Conservation (phyloP, 2,329 filamentous ascomycete species). For the Colletotrichum abscissum region DNA sequence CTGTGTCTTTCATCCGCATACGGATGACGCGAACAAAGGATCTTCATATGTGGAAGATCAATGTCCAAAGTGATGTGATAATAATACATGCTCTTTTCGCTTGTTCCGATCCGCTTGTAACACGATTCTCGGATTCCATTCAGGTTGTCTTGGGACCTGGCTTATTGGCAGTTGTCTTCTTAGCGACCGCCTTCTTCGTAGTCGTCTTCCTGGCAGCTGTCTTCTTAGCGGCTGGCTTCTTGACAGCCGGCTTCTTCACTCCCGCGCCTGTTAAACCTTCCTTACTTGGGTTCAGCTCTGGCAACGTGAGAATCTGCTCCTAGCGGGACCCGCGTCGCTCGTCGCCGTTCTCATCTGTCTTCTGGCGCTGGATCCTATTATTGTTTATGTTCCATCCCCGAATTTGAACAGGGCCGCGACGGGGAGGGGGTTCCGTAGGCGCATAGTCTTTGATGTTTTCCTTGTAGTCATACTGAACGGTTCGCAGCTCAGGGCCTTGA, state of each 20-base stretch:
- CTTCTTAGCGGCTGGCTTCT: not conserved
- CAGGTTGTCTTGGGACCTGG: not conserved
- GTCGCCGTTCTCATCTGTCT: conserved; percentile 32
- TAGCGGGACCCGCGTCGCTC: conserved; percentile 37
- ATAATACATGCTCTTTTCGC: conserved; percentile 24
- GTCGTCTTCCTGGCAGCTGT: not conserved
- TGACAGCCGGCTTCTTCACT: not conserved
- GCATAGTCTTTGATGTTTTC: conserved; percentile 69
- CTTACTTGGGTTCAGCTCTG: not conserved
- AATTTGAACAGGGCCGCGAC: conserved; percentile 66
- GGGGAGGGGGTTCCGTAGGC: conserved; percentile 65
- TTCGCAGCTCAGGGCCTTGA: conserved; percentile 65
- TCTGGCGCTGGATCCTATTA: conserved; percentile 32
- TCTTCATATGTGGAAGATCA: conserved; percentile 21
- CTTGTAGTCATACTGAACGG: conserved; percentile 65
- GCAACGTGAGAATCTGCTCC: conserved; percentile 1
- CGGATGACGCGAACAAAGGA: not conserved
- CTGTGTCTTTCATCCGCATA: conserved; percentile 6
- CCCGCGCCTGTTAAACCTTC: not conserved
- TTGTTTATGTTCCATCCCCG: conserved; percentile 58
- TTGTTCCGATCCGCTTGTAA: conserved; percentile 14
- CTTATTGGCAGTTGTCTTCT: not conserved
- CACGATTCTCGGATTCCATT: not conserved
- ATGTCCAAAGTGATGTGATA: conserved; percentile 24
- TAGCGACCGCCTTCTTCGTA: not conserved